These are phyloP conservation scores for Phytopythium montanum DNA, from an alignment of 352 stramenopile species.

Conservation along the genomic window DNA sequence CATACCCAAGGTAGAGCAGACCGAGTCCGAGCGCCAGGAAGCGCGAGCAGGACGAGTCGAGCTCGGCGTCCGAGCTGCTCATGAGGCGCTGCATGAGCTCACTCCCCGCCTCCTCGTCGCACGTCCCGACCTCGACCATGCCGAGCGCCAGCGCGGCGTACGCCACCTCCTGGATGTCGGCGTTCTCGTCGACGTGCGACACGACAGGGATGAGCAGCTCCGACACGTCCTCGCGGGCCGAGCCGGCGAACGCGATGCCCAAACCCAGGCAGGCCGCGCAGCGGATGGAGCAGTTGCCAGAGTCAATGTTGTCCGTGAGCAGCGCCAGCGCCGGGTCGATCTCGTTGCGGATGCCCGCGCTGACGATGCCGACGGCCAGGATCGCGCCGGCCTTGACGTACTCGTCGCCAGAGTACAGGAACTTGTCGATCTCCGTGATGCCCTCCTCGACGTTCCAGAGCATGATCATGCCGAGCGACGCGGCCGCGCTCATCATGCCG, in stretches of 20 bases:
- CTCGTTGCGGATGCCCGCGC: slow-evolving; percentile 93
- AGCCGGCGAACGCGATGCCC: slow-evolving; percentile 98
- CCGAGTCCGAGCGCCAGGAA: slow-evolving; percentile 97
- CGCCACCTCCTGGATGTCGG: slow-evolving; percentile 90
- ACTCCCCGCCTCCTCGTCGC: slow-evolving; percentile 95
- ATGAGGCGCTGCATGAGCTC: slow-evolving; percentile 97
- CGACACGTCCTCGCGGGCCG: slow-evolving; percentile 95
- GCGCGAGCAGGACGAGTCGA: slow-evolving; percentile 94
- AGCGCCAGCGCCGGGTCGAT: slow-evolving; percentile 96
- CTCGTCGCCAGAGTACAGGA: slow-evolving; percentile 97
- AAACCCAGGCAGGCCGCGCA: slow-evolving; percentile 94
- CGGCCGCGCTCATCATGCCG: slow-evolving; percentile 98
- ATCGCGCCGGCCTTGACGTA: slow-evolving; percentile 98
- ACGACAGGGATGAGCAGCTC: slow-evolving; percentile 96
- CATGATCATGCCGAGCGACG: slow-evolving; percentile 97
- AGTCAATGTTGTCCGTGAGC: slow-evolving; percentile 97
- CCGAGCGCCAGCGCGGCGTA: slow-evolving; percentile 96
- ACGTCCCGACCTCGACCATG: slow-evolving; percentile 98
- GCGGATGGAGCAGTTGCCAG: slow-evolving; percentile 92
- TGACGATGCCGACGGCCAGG: slow-evolving; percentile 96
- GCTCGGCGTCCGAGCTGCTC: slow-evolving; percentile 96
- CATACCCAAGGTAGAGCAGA: slow-evolving; percentile 96
- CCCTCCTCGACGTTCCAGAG: slow-evolving; percentile 99
- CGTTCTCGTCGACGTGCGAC: slow-evolving; percentile 85
- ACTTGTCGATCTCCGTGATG: slow-evolving; percentile 99